A percentile compares a stretch with the other conserved stretches of the same genome.
phyloP scores from a whole-genome alignment of 345 rosid genomes.

The Citrus glauca region DNA sequence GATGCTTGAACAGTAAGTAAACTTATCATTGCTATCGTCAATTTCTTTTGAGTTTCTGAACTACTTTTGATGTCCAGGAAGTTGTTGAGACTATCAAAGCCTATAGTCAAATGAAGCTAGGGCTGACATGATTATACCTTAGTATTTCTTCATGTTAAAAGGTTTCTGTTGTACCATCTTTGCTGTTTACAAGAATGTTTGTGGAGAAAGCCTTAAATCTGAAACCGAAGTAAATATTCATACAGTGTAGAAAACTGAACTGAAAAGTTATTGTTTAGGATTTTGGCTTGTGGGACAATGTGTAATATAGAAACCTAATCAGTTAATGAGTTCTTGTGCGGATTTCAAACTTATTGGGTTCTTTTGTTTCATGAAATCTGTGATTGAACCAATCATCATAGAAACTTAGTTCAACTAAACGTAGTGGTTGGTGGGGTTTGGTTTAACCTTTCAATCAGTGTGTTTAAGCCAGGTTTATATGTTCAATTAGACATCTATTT shows the following conservation, averaged over 20 bases:
- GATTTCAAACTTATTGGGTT: background rate
- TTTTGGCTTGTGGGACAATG: background rate
- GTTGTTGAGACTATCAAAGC: background rate
- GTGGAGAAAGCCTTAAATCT: background rate
- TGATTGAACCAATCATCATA: background rate
- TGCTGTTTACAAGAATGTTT: background rate
- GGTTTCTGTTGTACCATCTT: background rate
- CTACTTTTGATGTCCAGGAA: background rate
- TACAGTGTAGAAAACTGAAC: background rate
- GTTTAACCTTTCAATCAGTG: background rate
- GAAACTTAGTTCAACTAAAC: background rate
- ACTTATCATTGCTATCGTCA: background rate
- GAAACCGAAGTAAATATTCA: background rate
- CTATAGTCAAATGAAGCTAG: background rate
- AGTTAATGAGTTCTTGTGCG: background rate
- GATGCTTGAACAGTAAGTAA: slow-evolving; percentile 89
- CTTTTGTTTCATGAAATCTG: background rate
- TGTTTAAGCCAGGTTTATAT: background rate
- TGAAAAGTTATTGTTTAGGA: background rate
- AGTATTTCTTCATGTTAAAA: background rate
- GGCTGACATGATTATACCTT: background rate
- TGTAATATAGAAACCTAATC: background rate
- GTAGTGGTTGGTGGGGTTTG: background rate
- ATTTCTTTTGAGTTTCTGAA: background rate
- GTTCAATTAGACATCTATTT: background rate